Conservation (phyloP, 805 yeast genomes). For the Dipodascus albidus region DNA sequence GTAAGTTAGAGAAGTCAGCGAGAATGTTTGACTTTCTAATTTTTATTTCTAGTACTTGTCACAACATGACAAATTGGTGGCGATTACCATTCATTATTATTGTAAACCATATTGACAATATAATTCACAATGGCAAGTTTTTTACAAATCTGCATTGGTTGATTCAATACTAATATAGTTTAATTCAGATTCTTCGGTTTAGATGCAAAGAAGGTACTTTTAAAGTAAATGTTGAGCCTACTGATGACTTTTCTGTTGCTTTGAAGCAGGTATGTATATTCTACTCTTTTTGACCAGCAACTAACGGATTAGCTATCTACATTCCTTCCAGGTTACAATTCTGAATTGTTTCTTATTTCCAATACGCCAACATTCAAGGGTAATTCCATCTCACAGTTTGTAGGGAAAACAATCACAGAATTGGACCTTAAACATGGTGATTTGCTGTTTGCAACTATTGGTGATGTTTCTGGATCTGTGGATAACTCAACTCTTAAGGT, state of each 20-base stretch:
- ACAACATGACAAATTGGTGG: not conserved
- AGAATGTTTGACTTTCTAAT: not conserved
- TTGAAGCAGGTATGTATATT: conserved; percentile 21
- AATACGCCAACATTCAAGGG: conserved; percentile 36
- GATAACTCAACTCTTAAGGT: conserved; percentile 5
- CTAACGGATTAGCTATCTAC: conserved; percentile 9
- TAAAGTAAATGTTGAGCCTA: conserved; percentile 44
- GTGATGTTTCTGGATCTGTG: conserved; percentile 9
- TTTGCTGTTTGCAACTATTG: conserved; percentile 37
- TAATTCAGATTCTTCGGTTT: conserved; percentile 56
- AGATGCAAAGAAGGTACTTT: conserved; percentile 77
- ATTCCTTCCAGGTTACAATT: not conserved
- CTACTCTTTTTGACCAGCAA: not conserved
- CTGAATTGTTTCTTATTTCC: conserved; percentile 24
- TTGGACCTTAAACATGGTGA: conserved; percentile 43
- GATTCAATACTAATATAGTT: too few species aligned
- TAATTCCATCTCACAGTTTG: conserved; percentile 28
- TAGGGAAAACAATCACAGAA: conserved; percentile 24
- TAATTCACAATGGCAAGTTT: too few species aligned
- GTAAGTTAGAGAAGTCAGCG: too few species aligned
- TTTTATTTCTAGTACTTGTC: too few species aligned
- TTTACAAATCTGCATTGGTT: too few species aligned
- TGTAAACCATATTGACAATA: too few species aligned
- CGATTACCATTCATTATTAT: too few species aligned
- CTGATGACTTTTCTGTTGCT: conserved; percentile 34